Percentiles rank a stretch among this genome's conserved stretches.
These are phyloP conservation scores for Trichoderma arundinaceum DNA, from an alignment of 2,329 filamentous ascomycete genomes.

Conservation along the genomic window DNA sequence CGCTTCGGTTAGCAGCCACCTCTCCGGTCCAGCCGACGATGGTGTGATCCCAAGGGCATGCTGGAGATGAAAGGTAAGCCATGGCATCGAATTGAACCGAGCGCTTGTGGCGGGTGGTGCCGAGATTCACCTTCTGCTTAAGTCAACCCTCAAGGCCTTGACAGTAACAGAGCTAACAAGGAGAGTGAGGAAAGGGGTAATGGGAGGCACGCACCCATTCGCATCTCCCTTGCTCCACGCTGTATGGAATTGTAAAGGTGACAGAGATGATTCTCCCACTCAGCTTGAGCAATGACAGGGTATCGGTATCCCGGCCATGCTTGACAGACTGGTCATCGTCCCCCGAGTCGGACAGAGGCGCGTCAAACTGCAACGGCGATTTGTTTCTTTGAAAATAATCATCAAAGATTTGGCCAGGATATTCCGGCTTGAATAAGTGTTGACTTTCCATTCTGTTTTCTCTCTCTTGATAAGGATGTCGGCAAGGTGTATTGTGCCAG, in stretches of 20 bases:
- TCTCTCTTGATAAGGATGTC: neutral
- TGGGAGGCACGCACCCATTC: slow-evolving; percentile 59
- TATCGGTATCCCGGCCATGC: neutral
- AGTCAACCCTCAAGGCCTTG: neutral
- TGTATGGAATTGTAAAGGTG: slow-evolving; percentile 65
- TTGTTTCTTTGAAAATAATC: neutral
- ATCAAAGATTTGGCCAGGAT: neutral
- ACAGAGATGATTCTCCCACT: slow-evolving; percentile 68
- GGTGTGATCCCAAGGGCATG: slow-evolving; percentile 85
- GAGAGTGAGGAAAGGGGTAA: neutral
- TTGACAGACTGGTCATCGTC: neutral
- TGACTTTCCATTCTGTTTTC: neutral
- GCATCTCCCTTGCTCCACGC: slow-evolving; percentile 55
- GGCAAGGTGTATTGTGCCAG: neutral
- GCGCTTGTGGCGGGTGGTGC: slow-evolving; percentile 69
- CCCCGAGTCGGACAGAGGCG: neutral
- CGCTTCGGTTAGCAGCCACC: slow-evolving; percentile 48
- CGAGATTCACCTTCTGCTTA: neutral
- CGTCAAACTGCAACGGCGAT: neutral
- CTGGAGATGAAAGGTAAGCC: slow-evolving; percentile 74
- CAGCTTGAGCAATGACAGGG: neutral
- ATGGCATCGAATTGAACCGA: slow-evolving; percentile 92
- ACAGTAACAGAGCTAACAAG: neutral
- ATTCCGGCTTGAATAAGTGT: neutral
- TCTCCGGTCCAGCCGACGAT: slow-evolving; percentile 96